A percentile compares a stretch with the other conserved stretches of the same genome.
Conservation (phyloP, 345 rosid genomes). For the Cardamine occulta region DNA sequence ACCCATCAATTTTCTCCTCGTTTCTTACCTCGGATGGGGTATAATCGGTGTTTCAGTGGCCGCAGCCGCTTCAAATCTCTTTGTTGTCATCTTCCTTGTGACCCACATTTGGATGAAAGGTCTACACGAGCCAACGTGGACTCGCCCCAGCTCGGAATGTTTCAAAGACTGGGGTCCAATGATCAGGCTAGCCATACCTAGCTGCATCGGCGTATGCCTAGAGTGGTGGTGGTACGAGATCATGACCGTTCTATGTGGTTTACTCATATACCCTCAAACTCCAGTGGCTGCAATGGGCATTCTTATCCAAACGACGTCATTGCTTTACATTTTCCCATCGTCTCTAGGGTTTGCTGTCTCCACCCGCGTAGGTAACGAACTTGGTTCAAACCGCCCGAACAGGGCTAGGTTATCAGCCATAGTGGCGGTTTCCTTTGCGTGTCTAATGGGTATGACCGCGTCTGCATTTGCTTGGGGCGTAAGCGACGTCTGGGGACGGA, state of each 20-base stretch:
- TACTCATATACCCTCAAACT: slow-evolving; percentile 64
- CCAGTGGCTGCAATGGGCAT: slow-evolving; percentile 93
- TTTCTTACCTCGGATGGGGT: slow-evolving; percentile 61
- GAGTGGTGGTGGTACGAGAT: slow-evolving; percentile 98
- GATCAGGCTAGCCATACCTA: slow-evolving; percentile 71
- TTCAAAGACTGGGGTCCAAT: slow-evolving; percentile 83
- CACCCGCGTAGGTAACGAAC: slow-evolving; percentile 89
- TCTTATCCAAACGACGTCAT: slow-evolving; percentile 88
- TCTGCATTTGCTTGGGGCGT: slow-evolving; percentile 69
- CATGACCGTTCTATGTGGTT: slow-evolving; percentile 88
- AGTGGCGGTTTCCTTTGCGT: slow-evolving; percentile 65
- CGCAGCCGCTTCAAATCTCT: slow-evolving; percentile 66
- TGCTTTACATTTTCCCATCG: slow-evolving; percentile 87
- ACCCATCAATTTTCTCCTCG: slow-evolving; percentile 65
- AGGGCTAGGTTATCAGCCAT: slow-evolving; percentile 69
- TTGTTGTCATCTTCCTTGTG: slow-evolving; percentile 58
- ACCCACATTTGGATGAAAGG: slow-evolving; percentile 54
- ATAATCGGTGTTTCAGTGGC: slow-evolving; percentile 79
- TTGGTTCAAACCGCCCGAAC: slow-evolving; percentile 70
- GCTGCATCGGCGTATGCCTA: slow-evolving; percentile 86
- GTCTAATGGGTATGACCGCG: slow-evolving; percentile 74
- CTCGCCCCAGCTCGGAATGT: slow-evolving; percentile 67
- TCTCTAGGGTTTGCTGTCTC: slow-evolving; percentile 85
- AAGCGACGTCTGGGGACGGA: slow-evolving; percentile 72
- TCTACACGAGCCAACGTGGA: slow-evolving; percentile 71